Conservation (phyloP, 805 yeast genomes). For the Monosporozyma solicola region DNA sequence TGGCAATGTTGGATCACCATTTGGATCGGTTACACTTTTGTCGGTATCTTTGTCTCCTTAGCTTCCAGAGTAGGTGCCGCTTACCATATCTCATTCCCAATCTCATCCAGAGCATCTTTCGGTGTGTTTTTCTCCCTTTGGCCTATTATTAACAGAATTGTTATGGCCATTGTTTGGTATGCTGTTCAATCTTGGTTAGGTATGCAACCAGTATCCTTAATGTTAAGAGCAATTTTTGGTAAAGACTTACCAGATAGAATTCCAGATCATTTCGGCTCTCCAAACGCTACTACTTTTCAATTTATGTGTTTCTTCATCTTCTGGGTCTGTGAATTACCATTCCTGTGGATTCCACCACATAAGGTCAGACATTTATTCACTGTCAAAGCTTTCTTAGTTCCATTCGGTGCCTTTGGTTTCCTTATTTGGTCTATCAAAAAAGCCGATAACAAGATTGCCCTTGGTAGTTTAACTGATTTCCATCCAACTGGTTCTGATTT, state of each 20-base stretch:
- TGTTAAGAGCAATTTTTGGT: conserved; percentile 73
- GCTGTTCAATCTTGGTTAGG: conserved; percentile 82
- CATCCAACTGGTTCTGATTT: conserved; percentile 42
- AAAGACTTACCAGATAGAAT: conserved; percentile 52
- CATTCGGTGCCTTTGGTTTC: conserved; percentile 77
- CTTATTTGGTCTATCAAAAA: conserved; percentile 77
- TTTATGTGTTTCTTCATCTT: conserved; percentile 72
- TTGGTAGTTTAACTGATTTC: conserved; percentile 19
- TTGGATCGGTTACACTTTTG: conserved; percentile 73
- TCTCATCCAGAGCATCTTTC: conserved; percentile 72
- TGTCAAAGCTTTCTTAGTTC: conserved; percentile 67
- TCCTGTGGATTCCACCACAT: conserved; percentile 78
- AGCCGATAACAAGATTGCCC: conserved; percentile 50
- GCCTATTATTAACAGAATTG: conserved; percentile 85
- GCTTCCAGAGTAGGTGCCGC: conserved; percentile 73
- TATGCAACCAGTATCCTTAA: conserved; percentile 72
- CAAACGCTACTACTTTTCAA: conserved; percentile 59
- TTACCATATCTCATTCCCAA: conserved; percentile 83
- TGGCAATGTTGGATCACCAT: conserved; percentile 90
- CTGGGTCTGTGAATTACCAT: conserved; percentile 74
- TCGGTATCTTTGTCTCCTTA: conserved; percentile 59
- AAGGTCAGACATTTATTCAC: conserved; percentile 77
- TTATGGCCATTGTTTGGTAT: conserved; percentile 85
- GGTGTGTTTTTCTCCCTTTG: conserved; percentile 83
- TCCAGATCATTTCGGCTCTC: conserved; percentile 49